Evolutionary conservation across 164 flowering plant species (phyloP).

Genomic region (Vitis amurensis): DNA sequence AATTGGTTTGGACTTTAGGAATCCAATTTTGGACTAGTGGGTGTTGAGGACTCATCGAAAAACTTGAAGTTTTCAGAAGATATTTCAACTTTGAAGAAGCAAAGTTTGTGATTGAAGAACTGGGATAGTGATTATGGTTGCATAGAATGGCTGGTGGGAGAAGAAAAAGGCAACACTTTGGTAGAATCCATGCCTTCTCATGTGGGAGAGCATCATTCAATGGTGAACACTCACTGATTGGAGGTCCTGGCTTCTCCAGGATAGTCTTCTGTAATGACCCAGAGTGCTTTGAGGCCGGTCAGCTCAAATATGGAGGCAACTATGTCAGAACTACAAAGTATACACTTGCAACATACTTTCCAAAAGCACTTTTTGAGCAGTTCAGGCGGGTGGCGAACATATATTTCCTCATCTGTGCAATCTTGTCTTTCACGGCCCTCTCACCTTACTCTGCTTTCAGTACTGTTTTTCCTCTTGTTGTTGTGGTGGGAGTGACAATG

Average conservation of each 20-base stretch:
- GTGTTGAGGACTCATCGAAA: no score
- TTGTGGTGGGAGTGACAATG: constrained; percentile 76
- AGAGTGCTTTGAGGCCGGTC: constrained; percentile 42
- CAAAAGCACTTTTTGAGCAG: constrained; percentile 83
- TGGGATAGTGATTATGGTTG: constrained; percentile 7
- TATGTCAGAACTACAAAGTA: constrained; percentile 81
- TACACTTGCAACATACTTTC: constrained; percentile 63
- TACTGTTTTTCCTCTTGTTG: constrained; percentile 57
- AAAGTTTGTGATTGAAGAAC: constrained; percentile 1
- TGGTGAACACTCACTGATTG: constrained; percentile 62
- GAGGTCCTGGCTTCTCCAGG: constrained; percentile 81
- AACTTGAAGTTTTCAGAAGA: no score
- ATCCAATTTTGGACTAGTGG: no score
- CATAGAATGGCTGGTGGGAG: constrained; percentile 37
- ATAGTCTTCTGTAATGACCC: constrained; percentile 70
- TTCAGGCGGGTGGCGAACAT: constrained; percentile 82
- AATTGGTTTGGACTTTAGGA: no score
- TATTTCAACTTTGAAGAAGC: no score
- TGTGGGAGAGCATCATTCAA: constrained; percentile 52
- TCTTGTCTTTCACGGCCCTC: constrained; percentile 64
- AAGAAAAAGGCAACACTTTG: constrained; percentile 49
- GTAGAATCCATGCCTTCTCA: constrained; percentile 58
- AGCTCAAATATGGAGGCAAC: constrained; percentile 44
- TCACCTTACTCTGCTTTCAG: constrained; percentile 68
- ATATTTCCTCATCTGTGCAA: constrained; percentile 61